Conservation (phyloP, 2,329 filamentous ascomycete genomes). For the Aspergillus neoniger region DNA sequence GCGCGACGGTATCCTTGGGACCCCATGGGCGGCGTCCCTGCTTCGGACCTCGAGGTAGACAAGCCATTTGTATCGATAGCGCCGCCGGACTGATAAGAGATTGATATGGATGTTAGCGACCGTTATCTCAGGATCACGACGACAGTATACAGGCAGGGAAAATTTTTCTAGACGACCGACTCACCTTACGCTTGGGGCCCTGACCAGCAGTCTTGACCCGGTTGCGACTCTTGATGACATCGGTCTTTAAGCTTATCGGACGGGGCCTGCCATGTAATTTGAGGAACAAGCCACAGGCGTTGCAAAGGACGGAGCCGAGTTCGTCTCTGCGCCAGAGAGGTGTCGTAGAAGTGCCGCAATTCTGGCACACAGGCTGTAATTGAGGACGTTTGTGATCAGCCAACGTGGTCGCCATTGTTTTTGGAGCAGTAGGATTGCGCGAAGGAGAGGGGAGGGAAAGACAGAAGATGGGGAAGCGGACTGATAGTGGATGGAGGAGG, state of each 20-base stretch:
- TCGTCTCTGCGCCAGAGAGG: conserved; percentile 98
- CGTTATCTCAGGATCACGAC: conserved; percentile 21
- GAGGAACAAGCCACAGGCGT: conserved; percentile 94
- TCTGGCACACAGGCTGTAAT: conserved; percentile 92
- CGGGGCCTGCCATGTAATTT: conserved; percentile 93
- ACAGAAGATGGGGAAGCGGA: conserved; percentile 20
- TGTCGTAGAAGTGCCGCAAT: conserved; percentile 93
- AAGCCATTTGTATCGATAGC: conserved; percentile 60
- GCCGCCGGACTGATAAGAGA: conserved; percentile 42
- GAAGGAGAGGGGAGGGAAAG: conserved; percentile 24
- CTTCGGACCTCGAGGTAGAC: conserved; percentile 57
- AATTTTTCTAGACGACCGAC: conserved; percentile 30
- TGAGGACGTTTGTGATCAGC: conserved; percentile 57
- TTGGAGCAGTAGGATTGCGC: conserved; percentile 17
- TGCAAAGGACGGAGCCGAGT: conserved; percentile 92
- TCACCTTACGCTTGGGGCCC: conserved; percentile 80
- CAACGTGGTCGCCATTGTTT: conserved; percentile 48
- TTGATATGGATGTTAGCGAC: conserved; percentile 26
- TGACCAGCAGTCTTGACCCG: conserved; percentile 86
- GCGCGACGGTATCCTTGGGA: conserved; percentile 62
- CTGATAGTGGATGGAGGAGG: conserved; percentile 29
- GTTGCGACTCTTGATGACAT: conserved; percentile 99
- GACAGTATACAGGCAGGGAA: conserved; percentile 15
- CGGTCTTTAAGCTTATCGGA: conserved; percentile 95
- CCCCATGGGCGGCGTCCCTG: conserved; percentile 58